Evolutionary conservation across 768 basidiomycete species (phyloP).

Genomic region (Lactifluus volemus): DNA sequence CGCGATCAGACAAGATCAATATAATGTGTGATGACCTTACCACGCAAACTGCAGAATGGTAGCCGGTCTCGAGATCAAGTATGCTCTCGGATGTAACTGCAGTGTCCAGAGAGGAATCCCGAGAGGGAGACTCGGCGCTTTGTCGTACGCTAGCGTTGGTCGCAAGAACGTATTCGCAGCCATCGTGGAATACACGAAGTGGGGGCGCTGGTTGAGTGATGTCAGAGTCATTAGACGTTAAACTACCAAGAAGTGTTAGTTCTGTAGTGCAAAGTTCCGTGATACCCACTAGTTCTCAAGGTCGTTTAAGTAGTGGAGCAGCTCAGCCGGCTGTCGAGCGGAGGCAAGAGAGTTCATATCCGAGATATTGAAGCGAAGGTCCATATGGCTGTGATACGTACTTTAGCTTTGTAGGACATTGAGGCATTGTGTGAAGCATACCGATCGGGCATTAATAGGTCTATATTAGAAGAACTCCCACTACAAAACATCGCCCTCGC

Average conservation of each 20-base stretch:
- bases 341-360: constrained; percentile 25
- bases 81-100: constrained; percentile 37
- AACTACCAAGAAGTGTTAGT: constrained; percentile 26
- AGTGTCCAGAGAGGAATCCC: constrained; percentile 3
- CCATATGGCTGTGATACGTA: constrained; percentile 28
- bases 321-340: constrained; percentile 31
- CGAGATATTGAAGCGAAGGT: constrained; percentile 42
- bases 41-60: constrained; percentile 45
- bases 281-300: constrained; percentile 38
- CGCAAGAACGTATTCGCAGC: constrained; percentile 38
- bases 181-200: constrained; percentile 30
- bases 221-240: constrained; percentile 25
- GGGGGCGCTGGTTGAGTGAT: constrained; percentile 41
- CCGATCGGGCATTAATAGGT: constrained; percentile 17
- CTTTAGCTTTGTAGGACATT: neutral
- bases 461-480: constrained; percentile 5
- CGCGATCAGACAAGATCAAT: constrained; percentile 1
- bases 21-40: constrained; percentile 29
- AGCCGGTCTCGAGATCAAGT: constrained; percentile 45
- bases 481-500: neutral
- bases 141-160: constrained; percentile 41
- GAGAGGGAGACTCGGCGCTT: constrained; percentile 26
- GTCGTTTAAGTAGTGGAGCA: constrained; percentile 34
- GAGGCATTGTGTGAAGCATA: neutral
- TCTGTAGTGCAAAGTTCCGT: neutral